Conservation (phyloP, 2,329 filamentous ascomycete species). For the Blastomyces parvus region DNA sequence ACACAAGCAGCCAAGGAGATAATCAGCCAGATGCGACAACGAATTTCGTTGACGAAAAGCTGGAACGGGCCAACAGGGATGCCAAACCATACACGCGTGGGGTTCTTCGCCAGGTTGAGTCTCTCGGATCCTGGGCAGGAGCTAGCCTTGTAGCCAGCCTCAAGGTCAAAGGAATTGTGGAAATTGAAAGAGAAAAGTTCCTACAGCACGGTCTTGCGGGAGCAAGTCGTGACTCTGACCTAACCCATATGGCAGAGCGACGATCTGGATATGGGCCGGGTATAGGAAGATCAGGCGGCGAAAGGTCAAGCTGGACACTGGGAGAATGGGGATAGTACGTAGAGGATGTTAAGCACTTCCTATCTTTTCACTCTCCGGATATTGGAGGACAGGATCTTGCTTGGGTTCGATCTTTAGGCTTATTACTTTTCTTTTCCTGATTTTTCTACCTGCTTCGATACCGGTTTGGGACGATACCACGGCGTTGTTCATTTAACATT, state of each 20-base stretch:
- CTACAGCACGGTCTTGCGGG: conserved; percentile 41
- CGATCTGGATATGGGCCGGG: conserved; percentile 27
- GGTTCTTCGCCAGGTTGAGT: conserved; percentile 44
- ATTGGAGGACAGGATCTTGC: not conserved
- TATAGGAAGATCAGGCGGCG: conserved; percentile 27
- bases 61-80: conserved; percentile 30
- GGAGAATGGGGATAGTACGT: conserved; percentile 33
- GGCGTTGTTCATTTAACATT: conserved; percentile 2
- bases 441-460: not conserved
- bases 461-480: not conserved
- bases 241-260: conserved; percentile 28
- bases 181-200: conserved; percentile 56
- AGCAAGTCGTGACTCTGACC: conserved; percentile 36
- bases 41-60: conserved; percentile 39
- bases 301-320: conserved; percentile 42
- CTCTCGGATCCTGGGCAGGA: conserved; percentile 55
- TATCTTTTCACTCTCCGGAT: not conserved
- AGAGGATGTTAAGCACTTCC: not conserved
- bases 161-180: conserved; percentile 51
- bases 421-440: not conserved
- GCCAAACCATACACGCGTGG: conserved; percentile 28
- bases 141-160: conserved; percentile 52
- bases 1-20: conserved; percentile 12
- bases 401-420: not conserved
- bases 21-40: conserved; percentile 31